These are phyloP conservation scores for Theileria luwenshuni DNA, from an alignment of 169 alveolate genomes.

Conservation along the genomic window DNA sequence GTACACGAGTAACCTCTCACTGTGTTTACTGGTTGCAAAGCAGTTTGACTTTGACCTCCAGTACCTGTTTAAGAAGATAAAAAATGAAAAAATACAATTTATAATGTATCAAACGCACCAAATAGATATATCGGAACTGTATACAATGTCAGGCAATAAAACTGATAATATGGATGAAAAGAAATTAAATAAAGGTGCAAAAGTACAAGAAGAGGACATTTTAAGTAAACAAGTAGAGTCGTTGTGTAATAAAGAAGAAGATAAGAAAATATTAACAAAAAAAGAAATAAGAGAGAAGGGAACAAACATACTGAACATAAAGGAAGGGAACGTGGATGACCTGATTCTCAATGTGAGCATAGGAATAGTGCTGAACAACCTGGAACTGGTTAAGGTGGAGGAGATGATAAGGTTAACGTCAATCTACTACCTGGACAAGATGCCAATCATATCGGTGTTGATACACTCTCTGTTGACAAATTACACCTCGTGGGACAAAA, in stretches of 20 bases:
- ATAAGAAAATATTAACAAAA: neutral
- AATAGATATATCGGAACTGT: conserved; percentile 2
- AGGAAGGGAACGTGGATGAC: conserved; percentile 5
- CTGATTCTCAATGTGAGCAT: conserved; percentile 15
- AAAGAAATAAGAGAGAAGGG: neutral
- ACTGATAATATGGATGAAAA: neutral
- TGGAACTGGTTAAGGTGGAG: conserved; percentile 16
- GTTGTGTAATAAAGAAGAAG: conserved; percentile 3
- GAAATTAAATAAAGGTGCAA: neutral
- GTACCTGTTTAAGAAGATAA: conserved; percentile 3
- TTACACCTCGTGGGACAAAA: conserved; percentile 20
- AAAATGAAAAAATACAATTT: neutral
- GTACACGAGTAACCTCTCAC: conserved; percentile 47
- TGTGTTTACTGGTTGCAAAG: conserved; percentile 38
- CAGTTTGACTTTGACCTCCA: conserved; percentile 7
- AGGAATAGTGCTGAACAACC: conserved; percentile 18
- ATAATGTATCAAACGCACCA: conserved; percentile 1
- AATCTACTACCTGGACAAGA: conserved; percentile 10
- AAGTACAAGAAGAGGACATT: neutral
- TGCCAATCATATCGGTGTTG: conserved; percentile 14
- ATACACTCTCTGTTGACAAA: conserved; percentile 1
- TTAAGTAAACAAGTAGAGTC: conserved; percentile 6
- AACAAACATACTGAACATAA: neutral
- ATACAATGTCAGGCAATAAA: neutral
- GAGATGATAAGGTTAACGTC: conserved; percentile 15